Base-by-base conservation (phyloP, 2,329 filamentous ascomycete genomes). In the Cryphonectria japonica region DNA sequence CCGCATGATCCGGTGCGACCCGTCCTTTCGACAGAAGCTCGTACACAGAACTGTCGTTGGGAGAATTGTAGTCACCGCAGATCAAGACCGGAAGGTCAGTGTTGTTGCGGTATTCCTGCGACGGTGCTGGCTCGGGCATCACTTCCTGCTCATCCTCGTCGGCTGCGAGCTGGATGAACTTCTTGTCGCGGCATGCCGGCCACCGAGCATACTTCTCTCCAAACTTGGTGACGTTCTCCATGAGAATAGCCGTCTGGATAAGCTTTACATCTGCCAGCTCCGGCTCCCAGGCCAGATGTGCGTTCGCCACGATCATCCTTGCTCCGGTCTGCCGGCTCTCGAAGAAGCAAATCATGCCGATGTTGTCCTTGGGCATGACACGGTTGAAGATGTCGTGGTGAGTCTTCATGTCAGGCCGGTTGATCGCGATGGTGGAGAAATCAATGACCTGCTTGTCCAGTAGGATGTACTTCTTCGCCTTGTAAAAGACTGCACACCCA, bases 371-470 rank as follows among this genome's bases (percentile, higher is more conserved):
- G 73, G 95, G 95, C 96, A 98, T 98, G 72, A 99, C 92, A 39
- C 96, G 92, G 80, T 99, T 99, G 87, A 97, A 98, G 70, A 98
- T 95, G 77, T 99, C 96, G 78, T 97, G 93, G 77, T 97, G 94
- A 70, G 95, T 93, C 83, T 98, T 98, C 89, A 98, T 97, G 79
- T 98, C 96, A 2, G 95, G 93, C 75, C 96, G 88, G 79, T 97
- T 96, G 81, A 99, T 97, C 75, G 95, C 95, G 70, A 94, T 93
- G 71, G 93, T 92, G 52, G 93, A 91, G 79, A 98, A 97, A 80
- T 98, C 94, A 77, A 99, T 92, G 74, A 97, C 85, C 78, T 97
- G 93, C 84, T 98, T 98, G 83, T 98, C 95, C 34, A 99, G 88
- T 71, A 97, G 83, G 72, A 98, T 93, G 82, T 92, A 98, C 84